These are phyloP conservation scores for Blakeslea trispora DNA, from an alignment of 371 early-diverging fungal species.

Conservation along the genomic window DNA sequence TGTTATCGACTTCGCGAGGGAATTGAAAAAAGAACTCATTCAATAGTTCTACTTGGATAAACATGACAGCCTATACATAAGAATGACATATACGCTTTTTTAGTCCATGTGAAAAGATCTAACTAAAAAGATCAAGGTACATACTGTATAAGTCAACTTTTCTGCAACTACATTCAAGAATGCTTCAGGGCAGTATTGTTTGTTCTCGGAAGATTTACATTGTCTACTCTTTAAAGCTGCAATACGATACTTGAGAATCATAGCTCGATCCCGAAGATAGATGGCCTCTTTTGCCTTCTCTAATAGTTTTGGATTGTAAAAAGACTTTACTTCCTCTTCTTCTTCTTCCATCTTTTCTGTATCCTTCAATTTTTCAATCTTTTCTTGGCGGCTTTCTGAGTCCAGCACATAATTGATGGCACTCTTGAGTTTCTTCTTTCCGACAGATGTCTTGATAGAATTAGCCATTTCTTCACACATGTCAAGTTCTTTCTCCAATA, in stretches of 20 bases:
- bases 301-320: slow-evolving; percentile 72
- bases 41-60: slow-evolving; percentile 93
- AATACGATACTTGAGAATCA: slow-evolving; percentile 78
- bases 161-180: slow-evolving; percentile 89
- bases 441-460: slow-evolving; percentile 75
- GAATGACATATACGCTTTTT: not conserved
- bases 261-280: slow-evolving; percentile 70
- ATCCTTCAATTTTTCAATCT: slow-evolving; percentile 24
- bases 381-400: slow-evolving; percentile 50
- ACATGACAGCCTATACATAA: slow-evolving; percentile 78
- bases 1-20: slow-evolving; percentile 91
- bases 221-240: slow-evolving; percentile 78
- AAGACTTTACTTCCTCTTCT: slow-evolving; percentile 52
- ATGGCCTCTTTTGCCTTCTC: slow-evolving; percentile 82
- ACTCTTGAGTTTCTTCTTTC: slow-evolving; percentile 80
- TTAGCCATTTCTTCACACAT: slow-evolving; percentile 72
- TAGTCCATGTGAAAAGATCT: too few relatives aligned
- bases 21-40: slow-evolving; percentile 98
- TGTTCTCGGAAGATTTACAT: slow-evolving; percentile 76
- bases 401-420: slow-evolving; percentile 73
- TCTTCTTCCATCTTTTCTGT: slow-evolving; percentile 35
- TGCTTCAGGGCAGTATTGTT: slow-evolving; percentile 92
- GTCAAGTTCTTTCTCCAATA: slow-evolving; percentile 79
- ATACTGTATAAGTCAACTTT: slow-evolving; percentile 85
- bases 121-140: slow-evolving; percentile 1